These are phyloP conservation scores for Triticum turgidum DNA, from an alignment of 176 grass and related monocot genomes.

Conservation along the genomic window DNA sequence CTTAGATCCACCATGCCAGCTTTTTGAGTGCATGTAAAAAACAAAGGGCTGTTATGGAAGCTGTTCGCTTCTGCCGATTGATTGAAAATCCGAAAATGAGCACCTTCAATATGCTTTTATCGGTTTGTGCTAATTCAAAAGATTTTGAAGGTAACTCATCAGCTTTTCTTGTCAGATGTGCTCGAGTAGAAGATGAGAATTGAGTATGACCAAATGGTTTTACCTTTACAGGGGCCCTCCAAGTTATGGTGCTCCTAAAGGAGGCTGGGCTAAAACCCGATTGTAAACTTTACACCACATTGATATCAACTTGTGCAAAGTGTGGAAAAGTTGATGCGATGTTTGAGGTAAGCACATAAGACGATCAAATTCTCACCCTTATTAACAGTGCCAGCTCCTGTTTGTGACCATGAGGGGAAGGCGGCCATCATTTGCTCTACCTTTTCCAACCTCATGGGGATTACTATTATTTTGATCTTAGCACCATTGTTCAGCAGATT, in stretches of 20 bases:
- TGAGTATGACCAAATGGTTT: conserved; percentile 28
- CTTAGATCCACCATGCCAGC: conserved; percentile 84
- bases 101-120: conserved; percentile 99
- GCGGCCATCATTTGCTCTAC: too few species aligned
- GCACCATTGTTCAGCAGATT: not conserved
- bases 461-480: not conserved
- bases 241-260: conserved; percentile 92
- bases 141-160: conserved; percentile 75
- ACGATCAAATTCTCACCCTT: not conserved
- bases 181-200: conserved; percentile 16
- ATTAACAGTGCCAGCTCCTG: not conserved
- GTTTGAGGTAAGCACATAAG: conserved; percentile 74
- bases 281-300: conserved; percentile 95
- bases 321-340: conserved; percentile 99
- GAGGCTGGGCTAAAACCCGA: conserved; percentile 90
- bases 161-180: conserved; percentile 17
- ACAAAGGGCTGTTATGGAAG: conserved; percentile 68
- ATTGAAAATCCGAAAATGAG: conserved; percentile 83
- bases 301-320: conserved; percentile 94
- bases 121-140: conserved; percentile 89
- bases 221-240: conserved; percentile 66
- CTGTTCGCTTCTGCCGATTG: conserved; percentile 78
- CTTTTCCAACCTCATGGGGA: not conserved
- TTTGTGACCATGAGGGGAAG: not conserved
- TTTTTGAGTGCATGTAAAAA: conserved; percentile 91